Evolutionary conservation across 306 rosid genomes (phyloP).

Genomic region (Malus asiatica): DNA sequence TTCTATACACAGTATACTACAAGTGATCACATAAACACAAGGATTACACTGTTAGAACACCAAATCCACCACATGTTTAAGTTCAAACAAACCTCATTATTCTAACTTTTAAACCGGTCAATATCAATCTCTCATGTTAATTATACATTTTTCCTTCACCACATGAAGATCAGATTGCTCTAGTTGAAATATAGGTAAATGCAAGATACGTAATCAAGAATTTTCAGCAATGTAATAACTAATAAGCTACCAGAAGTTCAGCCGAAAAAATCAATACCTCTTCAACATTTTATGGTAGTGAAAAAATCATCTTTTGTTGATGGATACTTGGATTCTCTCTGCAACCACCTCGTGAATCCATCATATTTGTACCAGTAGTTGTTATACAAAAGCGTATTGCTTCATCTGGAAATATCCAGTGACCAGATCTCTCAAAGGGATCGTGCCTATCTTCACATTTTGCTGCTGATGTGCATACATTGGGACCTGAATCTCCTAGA

Average conservation of each 20-base stretch:
- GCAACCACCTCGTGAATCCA: slow-evolving; percentile 22
- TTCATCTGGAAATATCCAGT: slow-evolving; percentile 54
- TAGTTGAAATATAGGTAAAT: neutral
- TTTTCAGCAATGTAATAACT: neutral
- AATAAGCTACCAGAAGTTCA: slow-evolving; percentile 12
- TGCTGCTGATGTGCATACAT: slow-evolving; percentile 9
- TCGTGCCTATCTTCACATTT: slow-evolving; percentile 11
- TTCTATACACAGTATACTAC: slow-evolving; percentile 24
- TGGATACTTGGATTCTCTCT: slow-evolving; percentile 18
- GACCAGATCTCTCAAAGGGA: slow-evolving; percentile 34
- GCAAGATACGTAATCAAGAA: neutral
- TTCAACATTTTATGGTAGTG: slow-evolving; percentile 22
- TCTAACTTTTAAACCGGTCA: neutral
- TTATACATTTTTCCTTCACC: neutral
- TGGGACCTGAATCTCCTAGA: neutral
- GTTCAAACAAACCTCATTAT: neutral
- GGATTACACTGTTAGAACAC: neutral
- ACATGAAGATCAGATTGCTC: neutral
- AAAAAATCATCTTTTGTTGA: slow-evolving; percentile 22
- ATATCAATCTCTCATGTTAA: neutral
- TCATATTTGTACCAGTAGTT: slow-evolving; percentile 38
- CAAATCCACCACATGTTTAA: neutral
- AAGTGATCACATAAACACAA: slow-evolving; percentile 13
- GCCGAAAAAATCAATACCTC: slow-evolving; percentile 34
- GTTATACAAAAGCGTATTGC: slow-evolving; percentile 41